Conservation (phyloP, 352 stramenopile genomes). For the Plasmopara viticola region DNA sequence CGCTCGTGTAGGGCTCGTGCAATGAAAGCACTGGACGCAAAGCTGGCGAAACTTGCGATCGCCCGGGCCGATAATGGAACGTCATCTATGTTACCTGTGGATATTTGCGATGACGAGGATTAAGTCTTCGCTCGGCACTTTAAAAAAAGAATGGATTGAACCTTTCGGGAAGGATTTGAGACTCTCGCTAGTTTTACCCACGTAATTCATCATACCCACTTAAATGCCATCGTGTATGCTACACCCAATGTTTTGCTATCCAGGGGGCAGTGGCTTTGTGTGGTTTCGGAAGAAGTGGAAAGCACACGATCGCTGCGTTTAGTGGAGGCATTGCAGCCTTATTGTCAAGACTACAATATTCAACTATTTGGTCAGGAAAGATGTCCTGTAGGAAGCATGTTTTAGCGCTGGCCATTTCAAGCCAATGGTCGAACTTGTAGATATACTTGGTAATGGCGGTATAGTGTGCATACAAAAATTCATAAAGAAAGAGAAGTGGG, state of each 20-base stretch:
- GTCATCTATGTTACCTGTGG: conserved; percentile 27
- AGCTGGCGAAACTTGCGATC: conserved; percentile 74
- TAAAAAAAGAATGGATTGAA: not conserved
- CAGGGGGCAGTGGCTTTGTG: conserved; percentile 43
- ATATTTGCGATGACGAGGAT: conserved; percentile 26
- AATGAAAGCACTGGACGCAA: conserved; percentile 86
- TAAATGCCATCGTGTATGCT: not conserved
- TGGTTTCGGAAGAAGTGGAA: conserved; percentile 74
- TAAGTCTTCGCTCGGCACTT: conserved; percentile 5
- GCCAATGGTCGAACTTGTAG: conserved; percentile 87
- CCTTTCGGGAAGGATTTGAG: conserved; percentile 1
- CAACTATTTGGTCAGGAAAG: conserved; percentile 49
- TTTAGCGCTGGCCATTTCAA: conserved; percentile 52
- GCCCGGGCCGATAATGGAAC: conserved; percentile 22
- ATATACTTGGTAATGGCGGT: conserved; percentile 37
- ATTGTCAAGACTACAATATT: conserved; percentile 51
- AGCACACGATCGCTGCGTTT: conserved; percentile 60
- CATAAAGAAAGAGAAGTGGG: conserved; percentile 27
- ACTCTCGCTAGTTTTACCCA: not conserved
- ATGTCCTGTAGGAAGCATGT: conserved; percentile 37
- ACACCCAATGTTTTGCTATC: conserved; percentile 44
- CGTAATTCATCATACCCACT: not conserved
- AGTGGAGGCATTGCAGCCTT: conserved; percentile 13
- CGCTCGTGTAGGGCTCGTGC: conserved; percentile 48
- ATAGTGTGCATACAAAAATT: conserved; percentile 38